Percentiles rank a stretch among this genome's conserved stretches.
phyloP scores from a whole-genome alignment of 2,329 filamentous ascomycete species.

The Xylariaceae sp. region DNA sequence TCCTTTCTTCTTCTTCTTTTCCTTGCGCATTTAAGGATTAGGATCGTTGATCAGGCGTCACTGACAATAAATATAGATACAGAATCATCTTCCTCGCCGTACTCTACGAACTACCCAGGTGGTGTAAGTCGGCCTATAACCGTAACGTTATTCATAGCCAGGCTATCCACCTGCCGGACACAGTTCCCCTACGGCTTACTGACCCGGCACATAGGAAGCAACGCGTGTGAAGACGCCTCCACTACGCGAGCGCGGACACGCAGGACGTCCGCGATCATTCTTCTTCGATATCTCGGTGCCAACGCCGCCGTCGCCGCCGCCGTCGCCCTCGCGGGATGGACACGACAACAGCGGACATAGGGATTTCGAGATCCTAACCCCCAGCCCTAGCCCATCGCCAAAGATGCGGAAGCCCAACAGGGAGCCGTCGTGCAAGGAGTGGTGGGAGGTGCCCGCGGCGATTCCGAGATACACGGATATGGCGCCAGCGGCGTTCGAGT shows the following conservation, averaged over 20 bases:
- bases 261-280: constrained; percentile 43
- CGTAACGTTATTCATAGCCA: neutral
- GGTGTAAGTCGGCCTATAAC: constrained; percentile 35
- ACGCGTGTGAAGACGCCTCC: constrained; percentile 52
- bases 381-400: neutral
- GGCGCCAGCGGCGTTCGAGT: constrained; percentile 43
- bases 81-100: constrained; percentile 11
- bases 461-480: constrained; percentile 31
- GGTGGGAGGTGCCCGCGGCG: constrained; percentile 36
- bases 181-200: neutral
- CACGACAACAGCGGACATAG: constrained; percentile 10
- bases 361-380: neutral
- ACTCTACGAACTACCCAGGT: constrained; percentile 34
- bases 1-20: neutral
- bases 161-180: neutral
- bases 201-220: constrained; percentile 45
- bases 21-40: neutral
- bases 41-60: neutral
- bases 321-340: neutral
- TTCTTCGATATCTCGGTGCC: constrained; percentile 47
- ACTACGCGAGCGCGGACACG: constrained; percentile 43
- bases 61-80: constrained; percentile 3
- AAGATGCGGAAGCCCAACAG: neutral
- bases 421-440: constrained; percentile 27
- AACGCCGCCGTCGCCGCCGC: neutral